These are phyloP conservation scores for Eremochloa ophiuroides DNA, from an alignment of 176 grass and related monocot genomes.

Conservation along the genomic window DNA sequence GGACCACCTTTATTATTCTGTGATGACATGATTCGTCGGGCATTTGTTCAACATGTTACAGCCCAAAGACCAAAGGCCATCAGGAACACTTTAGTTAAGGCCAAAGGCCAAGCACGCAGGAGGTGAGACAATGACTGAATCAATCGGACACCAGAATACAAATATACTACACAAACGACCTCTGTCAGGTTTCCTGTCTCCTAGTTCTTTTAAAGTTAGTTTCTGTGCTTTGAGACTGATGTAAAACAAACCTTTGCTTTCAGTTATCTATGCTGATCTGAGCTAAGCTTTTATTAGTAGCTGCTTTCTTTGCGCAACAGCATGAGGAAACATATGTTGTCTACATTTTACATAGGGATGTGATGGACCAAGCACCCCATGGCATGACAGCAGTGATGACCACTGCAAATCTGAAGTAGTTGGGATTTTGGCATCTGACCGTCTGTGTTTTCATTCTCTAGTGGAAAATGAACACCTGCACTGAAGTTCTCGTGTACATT, in stretches of 20 bases:
- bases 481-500: not conserved
- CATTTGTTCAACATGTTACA: slow-evolving; percentile 7
- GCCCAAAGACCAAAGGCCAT: not conserved
- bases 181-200: not conserved
- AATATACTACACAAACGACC: not conserved
- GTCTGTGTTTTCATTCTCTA: not conserved
- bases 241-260: not conserved
- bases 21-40: not conserved
- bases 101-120: slow-evolving; percentile 7
- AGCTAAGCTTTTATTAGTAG: not conserved
- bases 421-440: slow-evolving; percentile 15
- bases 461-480: slow-evolving; percentile 19
- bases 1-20: not conserved
- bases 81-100: not conserved
- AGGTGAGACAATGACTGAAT: slow-evolving; percentile 5
- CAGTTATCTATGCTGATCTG: slow-evolving; percentile 8
- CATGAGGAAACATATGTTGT: not conserved
- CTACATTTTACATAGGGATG: not conserved
- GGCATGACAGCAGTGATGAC: not conserved
- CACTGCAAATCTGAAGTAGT: slow-evolving; percentile 34
- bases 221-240: not conserved
- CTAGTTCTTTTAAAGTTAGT: not conserved
- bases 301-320: not conserved
- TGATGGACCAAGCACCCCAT: not conserved
- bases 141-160: not conserved